phyloP scores from a whole-genome alignment of 1,284 basidiomycete genomes.

The Trametes sp. region DNA sequence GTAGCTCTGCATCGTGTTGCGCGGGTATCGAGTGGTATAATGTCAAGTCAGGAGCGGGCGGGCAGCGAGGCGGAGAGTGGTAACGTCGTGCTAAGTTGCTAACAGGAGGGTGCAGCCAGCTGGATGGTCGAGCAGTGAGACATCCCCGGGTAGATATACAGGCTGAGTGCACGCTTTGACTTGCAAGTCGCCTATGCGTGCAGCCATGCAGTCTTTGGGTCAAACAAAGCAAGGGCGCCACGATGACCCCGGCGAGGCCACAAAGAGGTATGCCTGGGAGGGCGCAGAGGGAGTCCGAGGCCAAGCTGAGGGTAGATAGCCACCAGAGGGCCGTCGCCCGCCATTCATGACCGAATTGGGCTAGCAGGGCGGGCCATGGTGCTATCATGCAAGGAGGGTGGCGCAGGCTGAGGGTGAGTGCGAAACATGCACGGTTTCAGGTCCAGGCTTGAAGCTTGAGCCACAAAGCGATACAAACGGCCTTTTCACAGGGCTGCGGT shows the following conservation, averaged over 20 bases:
- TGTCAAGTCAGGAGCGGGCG: background rate
- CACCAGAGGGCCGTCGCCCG: background rate
- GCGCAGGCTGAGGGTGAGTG: no score
- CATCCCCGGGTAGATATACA: constrained; percentile 12
- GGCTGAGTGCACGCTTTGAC: constrained; percentile 16
- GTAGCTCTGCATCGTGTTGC: constrained; percentile 25
- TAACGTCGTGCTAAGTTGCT: background rate
- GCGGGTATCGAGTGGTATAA: background rate
- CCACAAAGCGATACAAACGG: constrained; percentile 8
- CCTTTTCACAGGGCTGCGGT: background rate
- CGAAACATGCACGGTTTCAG: no score
- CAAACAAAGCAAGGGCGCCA: constrained; percentile 16
- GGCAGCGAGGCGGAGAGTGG: background rate
- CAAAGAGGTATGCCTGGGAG: constrained; percentile 8
- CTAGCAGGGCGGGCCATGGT: background rate
- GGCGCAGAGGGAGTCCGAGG: background rate
- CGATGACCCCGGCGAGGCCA: constrained; percentile 3
- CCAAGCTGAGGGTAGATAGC: background rate
- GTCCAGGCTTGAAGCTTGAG: background rate
- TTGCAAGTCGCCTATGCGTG: constrained; percentile 1
- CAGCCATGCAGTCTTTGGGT: constrained; percentile 8
- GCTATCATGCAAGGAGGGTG: background rate
- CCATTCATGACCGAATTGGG: constrained; percentile 2
- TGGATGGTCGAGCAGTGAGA: background rate
- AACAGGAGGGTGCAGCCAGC: background rate